Base-by-base conservation (phyloP, 2,329 filamentous ascomycete species). In the Calonectria pseudoturangicola region DNA sequence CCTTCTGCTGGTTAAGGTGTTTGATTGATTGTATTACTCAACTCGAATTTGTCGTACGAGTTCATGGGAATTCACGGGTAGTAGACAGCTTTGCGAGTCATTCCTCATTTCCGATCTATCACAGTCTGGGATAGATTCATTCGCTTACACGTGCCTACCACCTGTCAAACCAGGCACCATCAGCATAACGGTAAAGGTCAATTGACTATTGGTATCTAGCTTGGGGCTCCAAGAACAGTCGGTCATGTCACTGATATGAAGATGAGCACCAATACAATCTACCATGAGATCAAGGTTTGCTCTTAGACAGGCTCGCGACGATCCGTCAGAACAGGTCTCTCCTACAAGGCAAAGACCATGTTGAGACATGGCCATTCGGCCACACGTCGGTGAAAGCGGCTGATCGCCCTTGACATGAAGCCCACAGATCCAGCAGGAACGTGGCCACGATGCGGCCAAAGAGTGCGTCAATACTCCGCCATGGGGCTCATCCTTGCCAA, bases 171-270 rank as follows among this genome's bases (percentile, higher is more conserved):
- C 50, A 30, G 50, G 65, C 41, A 67, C 65, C 39, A 67, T 18
- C 43, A 58, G 10, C 51, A 28, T 41, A 51, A 39, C 21, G 43
- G 47, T 39, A 30, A 41, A 27, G 30, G 25, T 28, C 21, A 4
- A 30, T 60, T 58, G 54, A 68, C 69, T 71, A 71, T 67, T 62
- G 56, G 64, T 41, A 43, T 47, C 47, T 71, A 64, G 66, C 43
- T 30, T 41, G n/a, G 66, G 45, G 51, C 41, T 21, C 25, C 13
- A 39, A 28, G 30, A 41, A 12, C 25, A 21, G 50, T 28, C 48
- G 16, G 33, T 2, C 39, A 63, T 62, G 33, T 62, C 47, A 71
- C 27, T 45, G 48, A 43, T 43, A 45, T 50, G 51, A 43, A 27
- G 70, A 45, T 51, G 41, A 43, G 65, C 70, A 65, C 54, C 10